Evolutionary conservation across 1,139 yeast species (phyloP), one percentile per base, ranked within the genome.

Genomic region (Saccharomyces hybrid): DNA sequence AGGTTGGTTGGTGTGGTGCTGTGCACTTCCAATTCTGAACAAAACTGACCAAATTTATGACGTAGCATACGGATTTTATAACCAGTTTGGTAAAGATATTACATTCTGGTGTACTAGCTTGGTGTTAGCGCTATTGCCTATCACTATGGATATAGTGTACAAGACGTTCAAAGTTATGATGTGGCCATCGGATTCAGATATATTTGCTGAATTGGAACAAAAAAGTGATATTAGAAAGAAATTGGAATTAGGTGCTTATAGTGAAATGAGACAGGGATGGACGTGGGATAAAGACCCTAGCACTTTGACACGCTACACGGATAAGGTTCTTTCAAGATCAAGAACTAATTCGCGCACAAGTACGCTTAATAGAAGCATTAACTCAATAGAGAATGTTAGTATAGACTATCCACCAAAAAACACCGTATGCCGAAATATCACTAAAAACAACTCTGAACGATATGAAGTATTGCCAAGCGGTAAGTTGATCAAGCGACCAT

Each of bases 1-100:
- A 16, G 99, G 98, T 0, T 95, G 95, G 83, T 75, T 85, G n/a
- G 60, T 84, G 5, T 93, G 97, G 96, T 84, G 88, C 67, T 77
- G 87, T 56, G 70, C 90, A 48, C 79, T 93, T 55, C 88, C 93
- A 68, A 78, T 77, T 6, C 72, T 91, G 25, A 86, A 88, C 67
- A 73, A 82, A 51, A 71, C 77, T 25, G 79, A 78, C 56, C 79
- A 81, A 0, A 87, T 88, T 20, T 93, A 83, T 68, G 87, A 81
- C 67, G 97, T 88, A 4, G 76, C 78, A 11, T 77, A 81, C 59
- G 95, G 93, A 0, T 74, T 93, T 50, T 72, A 79, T 52, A 71
- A 79, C 54, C 80, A 81, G 49, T 90, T 89, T 75, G 99, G 99
- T 11, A 72, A 63, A 25, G 97, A 93, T 65, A 70, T 76, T 25